Evolutionary conservation across 1,284 basidiomycete species (phyloP).

Genomic region (Inonotus hispidus): DNA sequence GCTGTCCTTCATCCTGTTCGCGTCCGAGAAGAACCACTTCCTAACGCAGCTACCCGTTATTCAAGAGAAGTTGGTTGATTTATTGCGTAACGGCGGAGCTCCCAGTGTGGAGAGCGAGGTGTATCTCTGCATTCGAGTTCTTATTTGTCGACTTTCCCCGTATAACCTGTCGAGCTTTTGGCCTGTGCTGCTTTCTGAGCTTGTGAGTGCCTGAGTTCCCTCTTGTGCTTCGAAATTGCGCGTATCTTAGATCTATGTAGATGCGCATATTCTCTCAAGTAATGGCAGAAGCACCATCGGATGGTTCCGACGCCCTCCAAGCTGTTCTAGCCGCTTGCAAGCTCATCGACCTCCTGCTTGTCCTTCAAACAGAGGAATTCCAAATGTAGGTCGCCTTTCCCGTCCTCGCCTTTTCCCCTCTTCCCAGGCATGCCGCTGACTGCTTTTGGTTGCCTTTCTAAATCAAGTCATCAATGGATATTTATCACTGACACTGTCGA

Average conservation of each 20-base stretch:
- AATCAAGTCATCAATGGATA: conserved; percentile 91
- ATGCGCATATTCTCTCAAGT: conserved; percentile 73
- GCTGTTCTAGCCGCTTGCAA: conserved; percentile 88
- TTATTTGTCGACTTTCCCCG: conserved; percentile 87
- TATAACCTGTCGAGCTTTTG: conserved; percentile 95
- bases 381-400: conserved; percentile 89
- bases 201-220: conserved; percentile 47
- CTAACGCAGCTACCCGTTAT: conserved; percentile 86
- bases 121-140: conserved; percentile 88
- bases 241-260: conserved; percentile 31
- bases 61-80: conserved; percentile 95
- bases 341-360: conserved; percentile 86
- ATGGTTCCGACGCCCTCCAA: conserved; percentile 79
- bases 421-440: conserved; percentile 8
- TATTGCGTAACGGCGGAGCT: conserved; percentile 75
- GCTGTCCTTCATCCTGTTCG: conserved; percentile 79
- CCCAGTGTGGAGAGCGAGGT: conserved; percentile 91
- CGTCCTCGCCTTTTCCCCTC: background rate
- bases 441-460: conserved; percentile 5
- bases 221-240: background rate
- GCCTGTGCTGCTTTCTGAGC: conserved; percentile 92
- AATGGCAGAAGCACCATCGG: conserved; percentile 55
- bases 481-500: conserved; percentile 98
- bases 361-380: conserved; percentile 95
- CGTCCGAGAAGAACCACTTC: conserved; percentile 88